Evolutionary conservation across 2,329 filamentous ascomycete genomes (phyloP), one percentile per base, ranked within the genome.

Genomic region (Cercospora berteroae): DNA sequence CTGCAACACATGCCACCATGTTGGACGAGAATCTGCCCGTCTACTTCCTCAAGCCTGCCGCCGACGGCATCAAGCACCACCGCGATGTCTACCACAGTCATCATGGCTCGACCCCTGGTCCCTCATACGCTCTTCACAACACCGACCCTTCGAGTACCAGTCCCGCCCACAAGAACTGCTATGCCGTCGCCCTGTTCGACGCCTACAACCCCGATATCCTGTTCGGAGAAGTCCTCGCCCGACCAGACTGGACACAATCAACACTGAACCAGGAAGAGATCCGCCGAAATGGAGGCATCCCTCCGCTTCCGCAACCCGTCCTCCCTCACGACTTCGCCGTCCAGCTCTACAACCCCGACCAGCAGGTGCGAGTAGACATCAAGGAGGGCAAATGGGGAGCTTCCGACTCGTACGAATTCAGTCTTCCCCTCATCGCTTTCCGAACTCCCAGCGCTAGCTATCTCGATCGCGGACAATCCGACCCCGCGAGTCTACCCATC

Each of bases 261-360:
- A 89, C 88, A 0, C 84, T 96, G 6, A 94, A 92, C 0, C 88
- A 90, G 58, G 92, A 95, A 63, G 91, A 96, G 76, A 86, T 94
- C 65, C 88, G 92, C 69, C 85, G 80, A 68, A 86, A 90, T 75
- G 89, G 88, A 68, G 90, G 89, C 16, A 81, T 88, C 0, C 82
- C 86, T 3, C 89, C 86, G 23, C 86, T 86, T 16, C 89, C 90
- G 0, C 86, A 90, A 67, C 90, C 94, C 9, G 84, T 92, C 36
- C 86, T 92, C 29, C 94, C 94, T 0, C 89, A 89, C 65, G 84
- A 87, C 63, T 97, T 98, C 78, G 85, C 86, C n/a, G 85, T 98
- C 44, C 90, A 94, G 74, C 88, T 99, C 3, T 98, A 97, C 83
- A 95, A 97, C 77, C 95, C 95, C 0, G 94, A 98, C 77, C 93